Evolutionary conservation across 371 early-diverging fungal genomes (phyloP), one percentile per base, ranked within the genome.

Genomic region (Mucor mucedo): DNA sequence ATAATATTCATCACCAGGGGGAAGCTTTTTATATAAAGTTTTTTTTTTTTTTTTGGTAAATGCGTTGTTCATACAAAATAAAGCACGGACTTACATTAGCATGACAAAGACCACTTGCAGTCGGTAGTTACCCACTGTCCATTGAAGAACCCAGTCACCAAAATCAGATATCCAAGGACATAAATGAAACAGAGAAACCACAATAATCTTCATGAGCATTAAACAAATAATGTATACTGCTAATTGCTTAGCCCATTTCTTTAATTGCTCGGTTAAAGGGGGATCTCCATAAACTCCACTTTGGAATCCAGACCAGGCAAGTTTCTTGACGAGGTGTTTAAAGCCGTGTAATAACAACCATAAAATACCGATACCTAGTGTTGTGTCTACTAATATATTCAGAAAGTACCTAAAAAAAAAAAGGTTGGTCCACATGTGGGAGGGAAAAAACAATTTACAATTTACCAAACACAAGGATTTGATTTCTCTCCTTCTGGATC

Each of bases 381-480:
- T 90, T 28, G 87, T 87, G 62, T 90, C 90, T 27, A 90, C 69
- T 45, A 90, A 76, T 52, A 90, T 83, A 70, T 90, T 90, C n/a
- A 90, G 69, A 68, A 90, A 87, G 64, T 89, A 89, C 87, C 88
- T 89, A 73, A 16, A 38, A 27, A 55, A 4, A 48, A 28, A 21
- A 28, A 28, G 5, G 9, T 45, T 32, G 39, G 10, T 11, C 4
- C 0, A 42, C 6, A 42, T 11, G 13, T 32, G 47, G 27, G 8
- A 6, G 11, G 40, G 27, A 9, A 53, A 35, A 53, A 21, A 40
- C 38, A 44, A 3, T 47, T 39, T 5, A 27, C 10, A 42, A 0
- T 58, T 69, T 84, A 88, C 89, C 89, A 89, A 35, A 87, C 86
- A 67, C 89, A 89, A 21, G 87, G 89, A 54, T 89, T 89, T 14